These are phyloP conservation scores for Infundibulicybe gibba DNA, from an alignment of 768 basidiomycete genomes.

Conservation along the genomic window DNA sequence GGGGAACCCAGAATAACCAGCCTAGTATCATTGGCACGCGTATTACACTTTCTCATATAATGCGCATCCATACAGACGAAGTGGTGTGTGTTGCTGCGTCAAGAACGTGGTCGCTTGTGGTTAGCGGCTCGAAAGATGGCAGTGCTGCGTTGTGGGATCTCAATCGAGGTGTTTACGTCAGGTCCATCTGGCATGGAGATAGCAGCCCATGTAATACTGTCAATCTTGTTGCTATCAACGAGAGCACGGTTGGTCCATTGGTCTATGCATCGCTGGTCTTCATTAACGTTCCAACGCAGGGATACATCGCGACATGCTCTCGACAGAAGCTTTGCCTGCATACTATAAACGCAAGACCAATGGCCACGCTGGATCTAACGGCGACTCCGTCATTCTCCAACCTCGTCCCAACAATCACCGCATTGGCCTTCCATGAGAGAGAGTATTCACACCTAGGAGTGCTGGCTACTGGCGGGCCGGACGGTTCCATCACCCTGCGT, in stretches of 20 bases:
- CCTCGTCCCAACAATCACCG: constrained; percentile 58
- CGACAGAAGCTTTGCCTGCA: constrained; percentile 67
- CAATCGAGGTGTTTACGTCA: constrained; percentile 76
- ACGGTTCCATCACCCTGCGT: constrained; percentile 74
- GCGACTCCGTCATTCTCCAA: constrained; percentile 36
- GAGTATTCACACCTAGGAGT: constrained; percentile 79
- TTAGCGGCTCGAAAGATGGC: constrained; percentile 85
- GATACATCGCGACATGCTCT: constrained; percentile 86
- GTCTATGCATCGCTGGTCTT: neutral
- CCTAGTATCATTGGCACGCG: constrained; percentile 16
- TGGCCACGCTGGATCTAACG: constrained; percentile 65
- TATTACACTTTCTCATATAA: constrained; percentile 59
- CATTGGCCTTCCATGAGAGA: constrained; percentile 84
- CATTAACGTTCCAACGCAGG: constrained; percentile 38
- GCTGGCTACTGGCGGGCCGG: constrained; percentile 75
- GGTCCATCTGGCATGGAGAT: constrained; percentile 73
- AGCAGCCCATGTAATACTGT: constrained; percentile 41
- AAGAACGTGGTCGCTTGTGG: constrained; percentile 74
- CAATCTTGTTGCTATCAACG: constrained; percentile 73
- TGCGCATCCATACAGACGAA: constrained; percentile 74
- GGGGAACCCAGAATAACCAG: constrained; percentile 24
- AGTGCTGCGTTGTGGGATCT: constrained; percentile 89
- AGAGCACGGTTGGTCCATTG: constrained; percentile 67
- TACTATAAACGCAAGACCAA: constrained; percentile 82
- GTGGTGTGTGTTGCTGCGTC: constrained; percentile 72